phyloP scores from a whole-genome alignment of 2,329 filamentous ascomycete species.

The Biscogniauxia sp. region DNA sequence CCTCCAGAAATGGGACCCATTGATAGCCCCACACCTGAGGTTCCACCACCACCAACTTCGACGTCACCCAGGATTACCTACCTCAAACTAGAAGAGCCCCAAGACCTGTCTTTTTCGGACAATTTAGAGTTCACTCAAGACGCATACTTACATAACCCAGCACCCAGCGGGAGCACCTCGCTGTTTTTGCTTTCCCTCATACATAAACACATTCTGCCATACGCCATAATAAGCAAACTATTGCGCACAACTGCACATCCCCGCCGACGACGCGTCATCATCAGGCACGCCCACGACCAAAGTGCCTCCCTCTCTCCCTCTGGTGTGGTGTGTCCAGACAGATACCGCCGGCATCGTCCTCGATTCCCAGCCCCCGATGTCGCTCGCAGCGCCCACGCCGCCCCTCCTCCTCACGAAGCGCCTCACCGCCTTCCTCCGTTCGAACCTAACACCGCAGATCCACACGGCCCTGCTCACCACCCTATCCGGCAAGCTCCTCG shows the following conservation, averaged over 20 bases:
- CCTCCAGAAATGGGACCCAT: too few relatives aligned
- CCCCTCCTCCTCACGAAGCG: constrained; percentile 65
- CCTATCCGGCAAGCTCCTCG: constrained; percentile 60
- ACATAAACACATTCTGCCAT: too few relatives aligned
- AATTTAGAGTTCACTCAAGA: too few relatives aligned
- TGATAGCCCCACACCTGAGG: too few relatives aligned
- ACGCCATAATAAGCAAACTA: not conserved
- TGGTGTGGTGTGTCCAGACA: not conserved
- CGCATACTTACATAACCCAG: too few relatives aligned
- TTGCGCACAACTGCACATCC: not conserved
- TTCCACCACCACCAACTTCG: too few relatives aligned
- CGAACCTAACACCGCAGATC: constrained; percentile 55
- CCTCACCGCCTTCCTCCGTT: constrained; percentile 59
- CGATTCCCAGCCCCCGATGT: constrained; percentile 12
- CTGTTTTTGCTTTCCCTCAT: too few relatives aligned
- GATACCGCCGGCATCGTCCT: too few relatives aligned
- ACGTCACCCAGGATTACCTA: too few relatives aligned
- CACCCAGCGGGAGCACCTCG: too few relatives aligned
- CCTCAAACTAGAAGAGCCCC: too few relatives aligned
- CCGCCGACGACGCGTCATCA: not conserved
- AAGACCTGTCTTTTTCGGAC: too few relatives aligned
- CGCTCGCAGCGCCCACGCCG: constrained; percentile 41
- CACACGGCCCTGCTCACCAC: constrained; percentile 61
- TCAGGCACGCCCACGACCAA: not conserved
- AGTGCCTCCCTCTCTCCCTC: not conserved